phyloP scores from a whole-genome alignment of 139 green algal genomes.

The Chlorella sp. region DNA sequence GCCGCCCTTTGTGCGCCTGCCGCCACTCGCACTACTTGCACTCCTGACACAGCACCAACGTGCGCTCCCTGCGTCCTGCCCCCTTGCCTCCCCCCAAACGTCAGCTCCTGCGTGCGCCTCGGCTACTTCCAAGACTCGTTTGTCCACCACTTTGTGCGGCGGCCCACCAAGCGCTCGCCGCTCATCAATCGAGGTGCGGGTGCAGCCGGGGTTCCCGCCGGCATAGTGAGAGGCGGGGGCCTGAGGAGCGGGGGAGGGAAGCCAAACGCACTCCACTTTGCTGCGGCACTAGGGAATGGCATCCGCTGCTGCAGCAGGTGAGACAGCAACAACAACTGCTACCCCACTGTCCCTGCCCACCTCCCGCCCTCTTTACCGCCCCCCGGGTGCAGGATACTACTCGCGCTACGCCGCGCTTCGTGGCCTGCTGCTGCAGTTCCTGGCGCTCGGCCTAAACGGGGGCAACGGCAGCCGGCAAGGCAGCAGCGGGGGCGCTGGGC shows the following conservation, averaged over 20 bases:
- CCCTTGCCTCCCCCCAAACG: not conserved
- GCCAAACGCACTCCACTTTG: no score
- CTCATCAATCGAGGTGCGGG: conserved; percentile 88
- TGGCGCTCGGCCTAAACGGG: conserved; percentile 30
- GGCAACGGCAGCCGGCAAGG: not conserved
- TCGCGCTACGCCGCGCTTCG: conserved; percentile 69
- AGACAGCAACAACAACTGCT: not conserved
- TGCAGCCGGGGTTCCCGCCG: no score
- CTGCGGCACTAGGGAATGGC: no score
- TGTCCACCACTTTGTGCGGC: conserved; percentile 81
- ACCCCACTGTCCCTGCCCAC: not conserved
- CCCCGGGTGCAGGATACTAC: conserved; percentile 77
- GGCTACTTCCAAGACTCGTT: conserved; percentile 92
- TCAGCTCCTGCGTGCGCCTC: conserved; percentile 76
- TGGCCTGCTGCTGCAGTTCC: conserved; percentile 69
- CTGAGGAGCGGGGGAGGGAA: not conserved
- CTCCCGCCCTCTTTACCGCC: not conserved
- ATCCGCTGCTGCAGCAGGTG: not conserved
- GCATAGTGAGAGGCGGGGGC: not conserved
- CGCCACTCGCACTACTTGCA: not conserved
- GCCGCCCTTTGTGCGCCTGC: not conserved
- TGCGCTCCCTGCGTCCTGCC: not conserved
- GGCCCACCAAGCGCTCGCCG: conserved; percentile 64
- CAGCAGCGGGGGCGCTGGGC: not conserved
- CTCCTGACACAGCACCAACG: not conserved